Conservation (phyloP, 2,329 filamentous ascomycete genomes). For the Parasarocladium wereldwijsianum region DNA sequence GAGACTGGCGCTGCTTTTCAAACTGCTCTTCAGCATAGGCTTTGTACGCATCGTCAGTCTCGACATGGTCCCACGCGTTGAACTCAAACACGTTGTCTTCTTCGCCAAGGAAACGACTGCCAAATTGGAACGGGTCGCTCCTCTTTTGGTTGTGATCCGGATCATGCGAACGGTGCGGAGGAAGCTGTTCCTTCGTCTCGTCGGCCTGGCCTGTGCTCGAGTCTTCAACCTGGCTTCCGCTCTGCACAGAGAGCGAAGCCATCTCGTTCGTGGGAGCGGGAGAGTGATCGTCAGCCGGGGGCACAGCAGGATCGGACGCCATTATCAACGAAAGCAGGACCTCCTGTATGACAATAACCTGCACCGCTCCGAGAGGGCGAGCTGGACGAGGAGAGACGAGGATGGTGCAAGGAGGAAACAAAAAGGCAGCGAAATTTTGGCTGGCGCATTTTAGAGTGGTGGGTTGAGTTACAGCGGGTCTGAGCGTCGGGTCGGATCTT, state of each 20-base stretch:
- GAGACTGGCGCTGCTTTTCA: constrained; percentile 66
- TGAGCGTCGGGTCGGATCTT: no score
- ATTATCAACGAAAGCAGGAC: no score
- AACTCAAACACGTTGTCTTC: constrained; percentile 88
- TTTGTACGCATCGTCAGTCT: constrained; percentile 78
- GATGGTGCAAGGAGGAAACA: no score
- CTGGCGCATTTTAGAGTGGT: no score
- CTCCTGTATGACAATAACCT: no score
- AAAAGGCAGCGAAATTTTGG: no score
- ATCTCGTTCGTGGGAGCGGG: no score
- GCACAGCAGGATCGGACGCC: no score
- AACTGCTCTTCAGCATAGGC: constrained; percentile 77
- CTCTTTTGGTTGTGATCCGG: constrained; percentile 66
- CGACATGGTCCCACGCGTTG: constrained; percentile 98
- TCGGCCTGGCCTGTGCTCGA: constrained; percentile 6
- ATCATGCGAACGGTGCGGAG: constrained; percentile 56
- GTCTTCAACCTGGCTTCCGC: constrained; percentile 5
- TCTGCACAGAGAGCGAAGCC: constrained; percentile 10
- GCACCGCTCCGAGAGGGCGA: no score
- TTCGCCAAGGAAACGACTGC: constrained; percentile 70
- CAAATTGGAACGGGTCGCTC: constrained; percentile 89
- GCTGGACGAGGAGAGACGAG: no score
- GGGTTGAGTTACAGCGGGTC: no score
- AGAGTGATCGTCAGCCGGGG: no score
- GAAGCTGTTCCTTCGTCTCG: constrained; percentile 14